phyloP scores from a whole-genome alignment of 2,329 filamentous ascomycete genomes.

The Trichoderma hamatum region DNA sequence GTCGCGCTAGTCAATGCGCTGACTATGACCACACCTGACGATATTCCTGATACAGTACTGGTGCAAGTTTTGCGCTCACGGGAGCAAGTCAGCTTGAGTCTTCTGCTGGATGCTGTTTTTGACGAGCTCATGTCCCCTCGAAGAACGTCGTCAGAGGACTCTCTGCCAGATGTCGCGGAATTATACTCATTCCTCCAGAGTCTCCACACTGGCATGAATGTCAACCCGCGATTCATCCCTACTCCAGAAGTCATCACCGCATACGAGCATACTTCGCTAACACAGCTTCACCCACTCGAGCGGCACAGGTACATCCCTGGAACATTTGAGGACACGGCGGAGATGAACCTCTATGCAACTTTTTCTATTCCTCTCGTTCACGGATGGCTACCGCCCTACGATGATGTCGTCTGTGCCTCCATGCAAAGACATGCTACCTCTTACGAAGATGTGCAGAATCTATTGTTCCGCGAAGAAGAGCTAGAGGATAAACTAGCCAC shows the following conservation, averaged over 20 bases:
- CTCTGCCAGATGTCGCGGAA: conserved; percentile 83
- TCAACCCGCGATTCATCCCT: conserved; percentile 86
- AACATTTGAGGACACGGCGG: conserved; percentile 81
- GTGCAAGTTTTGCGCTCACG: conserved; percentile 76
- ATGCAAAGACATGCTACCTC: conserved; percentile 76
- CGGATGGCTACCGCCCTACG: conserved; percentile 79
- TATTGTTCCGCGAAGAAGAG: conserved; percentile 87
- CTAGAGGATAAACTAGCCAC: conserved; percentile 72
- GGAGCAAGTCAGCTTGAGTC: conserved; percentile 84
- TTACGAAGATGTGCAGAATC: conserved; percentile 88
- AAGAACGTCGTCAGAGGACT: conserved; percentile 62
- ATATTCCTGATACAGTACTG: conserved; percentile 66
- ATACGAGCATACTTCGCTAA: conserved; percentile 56
- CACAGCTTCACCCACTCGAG: conserved; percentile 55
- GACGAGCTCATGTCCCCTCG: conserved; percentile 87
- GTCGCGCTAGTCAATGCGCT: conserved; percentile 92
- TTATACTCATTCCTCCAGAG: conserved; percentile 86
- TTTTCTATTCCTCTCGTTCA: conserved; percentile 90
- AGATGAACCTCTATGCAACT: conserved; percentile 88
- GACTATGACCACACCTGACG: conserved; percentile 75
- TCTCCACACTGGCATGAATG: conserved; percentile 95
- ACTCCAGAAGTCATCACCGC: conserved; percentile 50
- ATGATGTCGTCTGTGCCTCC: conserved; percentile 68
- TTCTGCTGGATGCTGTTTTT: conserved; percentile 86
- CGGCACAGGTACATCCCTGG: conserved; percentile 61